Evolutionary conservation across 2,329 filamentous ascomycete genomes (phyloP), one percentile per base, ranked within the genome.

Genomic region (Fusarium domesticum): DNA sequence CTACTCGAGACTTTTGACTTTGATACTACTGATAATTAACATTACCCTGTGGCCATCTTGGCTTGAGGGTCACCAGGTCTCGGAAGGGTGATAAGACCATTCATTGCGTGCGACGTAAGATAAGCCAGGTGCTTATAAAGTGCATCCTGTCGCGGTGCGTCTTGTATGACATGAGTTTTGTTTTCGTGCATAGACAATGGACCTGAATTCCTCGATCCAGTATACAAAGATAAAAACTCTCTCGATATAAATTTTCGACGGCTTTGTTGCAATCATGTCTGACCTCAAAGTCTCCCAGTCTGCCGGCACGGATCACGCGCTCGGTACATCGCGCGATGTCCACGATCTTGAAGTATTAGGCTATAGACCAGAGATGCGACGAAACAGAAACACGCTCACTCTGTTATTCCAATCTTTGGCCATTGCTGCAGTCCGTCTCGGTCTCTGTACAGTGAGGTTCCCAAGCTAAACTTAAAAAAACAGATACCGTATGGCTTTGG

Each of bases 291-390:
- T 28, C 23, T 28, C 23, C 8, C 23, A 8, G 8, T 28, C 23
- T 28, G 23, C 23, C 8, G 23, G 23, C 23, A 28, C 23, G 4
- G 23, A 28, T 28, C 23, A 28, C 8, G 23, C 23, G 23, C 7
- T 28, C 8, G 23, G 23, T 5, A 28, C 23, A 8, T 28, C 23
- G 23, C 23, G 40, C 5, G 56, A 59, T 44, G 43, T 59, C 15
- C 57, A 58, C 38, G 62, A 64, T 19, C 51, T 66, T 6, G 58
- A 54, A 42, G 59, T 57, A 50, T 71, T 82, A 54, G 80, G 80
- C 2, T 83, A 83, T 60, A 51, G 53, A 42, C 49, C 57, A 2
- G 56, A 61, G n/a, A 48, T 61, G 25, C 37, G 35, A 14, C 55
- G 59, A 8, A 61, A 61, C 8, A 48, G 59, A 1, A 59, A 56